Evolutionary conservation across 2,329 filamentous ascomycete genomes (phyloP), one percentile per base, ranked within the genome.

Genomic region (Xylariaceae sp.): DNA sequence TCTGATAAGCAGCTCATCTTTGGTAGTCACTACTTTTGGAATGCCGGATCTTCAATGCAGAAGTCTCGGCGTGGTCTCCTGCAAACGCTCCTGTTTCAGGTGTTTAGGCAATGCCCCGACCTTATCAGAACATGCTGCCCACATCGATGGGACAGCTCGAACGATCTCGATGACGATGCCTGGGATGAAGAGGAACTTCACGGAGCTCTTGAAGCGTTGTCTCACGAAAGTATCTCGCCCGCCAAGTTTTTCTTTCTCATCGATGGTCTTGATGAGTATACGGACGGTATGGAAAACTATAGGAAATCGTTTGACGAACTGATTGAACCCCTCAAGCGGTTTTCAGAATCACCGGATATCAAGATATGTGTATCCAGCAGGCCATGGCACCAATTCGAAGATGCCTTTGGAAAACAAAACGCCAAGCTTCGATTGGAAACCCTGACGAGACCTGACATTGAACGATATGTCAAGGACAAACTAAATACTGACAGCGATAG

Each of bases 261-360:
- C 6, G 45, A 45, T 19, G 38, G 42, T 8, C n/a, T 47, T 2
- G 45, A 47, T 16, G 45, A 48, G 26, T 45, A 38, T 38, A 19
- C 38, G 12, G 31, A 11, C 34, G 11, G 22, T 16, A 1, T 12
- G 38, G 2, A 4, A 34, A 13, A 29, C 29, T 9, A 4, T 9
- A 22, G 6, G 9, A 19, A 19, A 4, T 2, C 11, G 15, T 19
- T 41, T 33, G 22, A 15, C 19, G 17, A 33, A 12, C 3, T 18
- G 22, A 32, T 41, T 22, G 7, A 31, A 31, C 12, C 32, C 26
- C 26, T 26, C 30, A 18, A 35, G 32, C 12, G 39, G 22, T 24
- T 41, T 24, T 28, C 24, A n/a, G 39, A 41, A 36, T 37, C 33
- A 13, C 30, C 30, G 6, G 30, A 6, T 8, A 18, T 18, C 13